phyloP scores from a whole-genome alignment of 192 early-diverging fungal species.

The Podila minutissima region DNA sequence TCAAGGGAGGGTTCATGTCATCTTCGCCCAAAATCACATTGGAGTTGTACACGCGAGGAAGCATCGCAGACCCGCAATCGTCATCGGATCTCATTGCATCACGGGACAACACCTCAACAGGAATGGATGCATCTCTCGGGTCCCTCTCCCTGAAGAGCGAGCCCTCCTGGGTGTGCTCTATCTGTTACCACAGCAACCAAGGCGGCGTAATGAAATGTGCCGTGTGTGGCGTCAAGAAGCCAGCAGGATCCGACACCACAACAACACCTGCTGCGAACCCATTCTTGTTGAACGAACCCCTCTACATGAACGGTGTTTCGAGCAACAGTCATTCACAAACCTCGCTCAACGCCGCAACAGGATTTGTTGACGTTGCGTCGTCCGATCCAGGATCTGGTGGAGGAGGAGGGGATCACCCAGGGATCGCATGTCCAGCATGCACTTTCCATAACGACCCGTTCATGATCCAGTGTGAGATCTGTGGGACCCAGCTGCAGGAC shows the following conservation, averaged over 20 bases:
- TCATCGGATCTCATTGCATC: slow-evolving; percentile 12
- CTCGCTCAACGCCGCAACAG: not conserved
- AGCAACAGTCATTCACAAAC: not conserved
- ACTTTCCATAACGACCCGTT: slow-evolving; percentile 91
- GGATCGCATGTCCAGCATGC: slow-evolving; percentile 75
- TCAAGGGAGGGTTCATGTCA: slow-evolving; percentile 61
- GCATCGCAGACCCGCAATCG: slow-evolving; percentile 10
- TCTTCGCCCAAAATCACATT: slow-evolving; percentile 76
- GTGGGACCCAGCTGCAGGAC: slow-evolving; percentile 70
- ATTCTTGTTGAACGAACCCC: slow-evolving; percentile 22
- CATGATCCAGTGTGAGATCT: slow-evolving; percentile 87
- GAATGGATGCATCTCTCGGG: slow-evolving; percentile 17
- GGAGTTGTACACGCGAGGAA: slow-evolving; percentile 49
- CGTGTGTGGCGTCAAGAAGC: slow-evolving; percentile 65
- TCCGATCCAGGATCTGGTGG: not conserved
- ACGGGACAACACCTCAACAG: not conserved
- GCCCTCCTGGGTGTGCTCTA: slow-evolving; percentile 60
- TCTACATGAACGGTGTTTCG: not conserved
- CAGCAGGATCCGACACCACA: slow-evolving; percentile 3
- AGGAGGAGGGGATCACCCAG: slow-evolving; percentile 1
- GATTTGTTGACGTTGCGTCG: not conserved
- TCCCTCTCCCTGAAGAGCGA: slow-evolving; percentile 18
- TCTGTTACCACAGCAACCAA: slow-evolving; percentile 62
- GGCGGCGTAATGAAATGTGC: slow-evolving; percentile 56
- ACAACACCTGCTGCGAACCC: slow-evolving; percentile 16